Conservation (phyloP, 495 filamentous ascomycete genomes). For the Tuber umbilicatum region DNA sequence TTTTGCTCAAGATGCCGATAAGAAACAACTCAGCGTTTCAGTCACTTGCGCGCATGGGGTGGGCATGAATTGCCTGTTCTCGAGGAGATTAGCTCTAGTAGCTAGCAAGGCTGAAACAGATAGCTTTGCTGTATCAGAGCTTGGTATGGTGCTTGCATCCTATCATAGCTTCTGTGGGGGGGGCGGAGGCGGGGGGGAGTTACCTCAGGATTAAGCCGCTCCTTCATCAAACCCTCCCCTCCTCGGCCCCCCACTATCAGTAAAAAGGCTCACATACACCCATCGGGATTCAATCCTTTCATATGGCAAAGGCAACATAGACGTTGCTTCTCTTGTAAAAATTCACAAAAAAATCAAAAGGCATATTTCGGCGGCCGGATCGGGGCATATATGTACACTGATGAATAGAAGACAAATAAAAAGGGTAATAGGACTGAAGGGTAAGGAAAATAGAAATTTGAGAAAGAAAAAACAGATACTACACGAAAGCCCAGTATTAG, state of each 20-base stretch:
- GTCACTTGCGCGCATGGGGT: neutral
- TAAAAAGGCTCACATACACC: neutral
- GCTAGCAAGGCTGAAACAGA: conserved; percentile 2
- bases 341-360: conserved; percentile 13
- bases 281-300: neutral
- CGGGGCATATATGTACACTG: conserved; percentile 33
- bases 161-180: neutral
- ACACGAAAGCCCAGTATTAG: conserved; percentile 27
- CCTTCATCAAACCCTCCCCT: neutral
- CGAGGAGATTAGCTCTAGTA: neutral
- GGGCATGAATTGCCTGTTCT: conserved; percentile 1
- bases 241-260: neutral
- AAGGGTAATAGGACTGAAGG: conserved; percentile 22
- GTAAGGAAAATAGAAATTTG: conserved; percentile 29
- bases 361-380: conserved; percentile 17
- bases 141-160: neutral
- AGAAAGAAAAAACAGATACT: conserved; percentile 30
- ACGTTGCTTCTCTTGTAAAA: neutral
- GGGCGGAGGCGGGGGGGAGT: neutral
- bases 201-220: neutral
- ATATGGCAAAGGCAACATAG: neutral
- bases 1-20: conserved; percentile 14
- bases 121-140: conserved; percentile 1
- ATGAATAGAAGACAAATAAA: conserved; percentile 23
- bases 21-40: conserved; percentile 31